phyloP scores from a whole-genome alignment of 2,329 filamentous ascomycete genomes.

The Taxawa tesnikishii region DNA sequence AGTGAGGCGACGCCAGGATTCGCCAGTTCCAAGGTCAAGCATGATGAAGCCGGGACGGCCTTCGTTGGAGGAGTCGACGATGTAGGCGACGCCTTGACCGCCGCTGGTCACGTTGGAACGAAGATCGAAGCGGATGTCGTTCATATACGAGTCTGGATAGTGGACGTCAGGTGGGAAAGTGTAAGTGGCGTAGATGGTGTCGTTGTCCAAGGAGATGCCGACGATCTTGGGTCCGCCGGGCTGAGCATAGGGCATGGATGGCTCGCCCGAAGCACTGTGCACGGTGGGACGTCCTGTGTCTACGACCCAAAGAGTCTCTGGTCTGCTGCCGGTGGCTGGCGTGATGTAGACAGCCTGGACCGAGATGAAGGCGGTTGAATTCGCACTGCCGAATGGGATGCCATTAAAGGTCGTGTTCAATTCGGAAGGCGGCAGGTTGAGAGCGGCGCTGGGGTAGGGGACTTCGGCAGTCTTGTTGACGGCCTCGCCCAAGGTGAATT shows the following conservation, averaged over 20 bases:
- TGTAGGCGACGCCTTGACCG: slow-evolving; percentile 30
- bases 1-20: slow-evolving; percentile 27
- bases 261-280: slow-evolving; percentile 21
- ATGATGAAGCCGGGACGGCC: slow-evolving; percentile 35
- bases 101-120: slow-evolving; percentile 25
- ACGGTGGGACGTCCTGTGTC: slow-evolving; percentile 34
- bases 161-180: slow-evolving; percentile 30
- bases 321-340: slow-evolving; percentile 18
- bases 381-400: slow-evolving; percentile 32
- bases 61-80: slow-evolving; percentile 34
- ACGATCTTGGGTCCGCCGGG: slow-evolving; percentile 34
- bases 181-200: slow-evolving; percentile 27
- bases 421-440: slow-evolving; percentile 22
- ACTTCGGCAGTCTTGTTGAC: slow-evolving; percentile 34
- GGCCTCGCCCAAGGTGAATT: slow-evolving; percentile 35
- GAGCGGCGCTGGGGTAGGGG: slow-evolving; percentile 30
- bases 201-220: slow-evolving; percentile 27
- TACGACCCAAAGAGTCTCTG: slow-evolving; percentile 33
- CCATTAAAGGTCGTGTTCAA: slow-evolving; percentile 28
- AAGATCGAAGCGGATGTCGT: slow-evolving; percentile 35
- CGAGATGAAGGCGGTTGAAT: slow-evolving; percentile 27
- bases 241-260: slow-evolving; percentile 30
- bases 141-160: slow-evolving; percentile 34
- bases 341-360: slow-evolving; percentile 35
- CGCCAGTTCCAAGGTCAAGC: slow-evolving; percentile 28